phyloP scores from a whole-genome alignment of 345 rosid species.

The Carallia brachiata region DNA sequence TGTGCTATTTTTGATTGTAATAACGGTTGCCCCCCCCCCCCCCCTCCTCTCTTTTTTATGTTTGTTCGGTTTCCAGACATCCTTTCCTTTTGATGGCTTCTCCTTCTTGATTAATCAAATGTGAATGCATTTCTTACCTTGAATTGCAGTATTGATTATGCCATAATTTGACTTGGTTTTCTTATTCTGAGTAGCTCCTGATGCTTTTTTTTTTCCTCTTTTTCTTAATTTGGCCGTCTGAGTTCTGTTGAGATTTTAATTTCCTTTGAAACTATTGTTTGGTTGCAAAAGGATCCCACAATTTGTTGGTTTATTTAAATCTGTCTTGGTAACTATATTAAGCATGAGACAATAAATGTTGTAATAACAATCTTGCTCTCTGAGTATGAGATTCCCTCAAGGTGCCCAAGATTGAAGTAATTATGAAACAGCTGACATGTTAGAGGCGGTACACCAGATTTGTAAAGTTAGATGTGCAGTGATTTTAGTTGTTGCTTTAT shows the following conservation, averaged over 20 bases:
- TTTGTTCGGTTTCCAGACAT: neutral
- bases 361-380: too few relatives aligned
- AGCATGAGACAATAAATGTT: too few relatives aligned
- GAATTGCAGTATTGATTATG: neutral
- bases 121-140: neutral
- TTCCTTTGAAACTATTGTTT: neutral
- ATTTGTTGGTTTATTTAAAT: too few relatives aligned
- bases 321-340: too few relatives aligned
- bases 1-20: constrained; percentile 7
- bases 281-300: neutral
- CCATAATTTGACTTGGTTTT: neutral
- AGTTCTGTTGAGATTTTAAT: neutral
- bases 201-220: neutral
- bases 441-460: constrained; percentile 2
- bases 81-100: neutral
- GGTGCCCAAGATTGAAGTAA: neutral
- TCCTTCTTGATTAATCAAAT: neutral
- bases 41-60: neutral
- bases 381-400: neutral
- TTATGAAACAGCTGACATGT: neutral
- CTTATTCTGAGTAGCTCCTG: neutral
- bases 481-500: neutral
- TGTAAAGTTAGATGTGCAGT: constrained; percentile 1
- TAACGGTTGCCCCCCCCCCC: neutral
- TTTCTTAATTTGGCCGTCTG: neutral